These are phyloP conservation scores for Serendipita sp. DNA, from an alignment of 768 basidiomycete genomes.

Conservation along the genomic window DNA sequence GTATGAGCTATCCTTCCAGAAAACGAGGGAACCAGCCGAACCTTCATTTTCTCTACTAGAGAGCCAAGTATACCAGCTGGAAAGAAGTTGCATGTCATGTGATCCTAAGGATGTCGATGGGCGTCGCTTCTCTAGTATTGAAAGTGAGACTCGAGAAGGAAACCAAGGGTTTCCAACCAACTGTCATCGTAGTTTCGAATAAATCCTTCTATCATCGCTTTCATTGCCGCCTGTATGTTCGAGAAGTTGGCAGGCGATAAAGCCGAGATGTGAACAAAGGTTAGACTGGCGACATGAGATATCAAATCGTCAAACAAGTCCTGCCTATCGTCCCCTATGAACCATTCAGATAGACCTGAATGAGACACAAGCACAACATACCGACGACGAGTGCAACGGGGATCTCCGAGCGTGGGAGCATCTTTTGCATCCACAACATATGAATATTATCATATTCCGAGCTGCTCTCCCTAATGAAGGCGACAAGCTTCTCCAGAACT, in stretches of 20 bases:
- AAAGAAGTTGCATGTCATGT: slow-evolving; percentile 1
- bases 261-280: neutral
- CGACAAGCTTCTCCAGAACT: neutral
- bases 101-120: neutral
- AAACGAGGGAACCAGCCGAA: neutral
- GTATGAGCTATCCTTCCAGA: too few relatives aligned
- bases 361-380: neutral
- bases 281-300: neutral
- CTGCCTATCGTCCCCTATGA: neutral
- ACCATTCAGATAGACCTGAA: neutral
- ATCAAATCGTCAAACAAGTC: neutral
- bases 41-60: neutral
- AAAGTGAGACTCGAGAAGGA: neutral
- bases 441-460: neutral
- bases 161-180: neutral
- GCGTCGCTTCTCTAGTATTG: neutral
- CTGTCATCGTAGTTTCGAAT: neutral
- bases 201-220: neutral
- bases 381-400: neutral
- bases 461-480: neutral
- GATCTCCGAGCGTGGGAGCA: neutral
- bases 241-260: neutral
- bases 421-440: neutral
- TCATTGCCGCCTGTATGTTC: neutral
- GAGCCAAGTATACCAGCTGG: neutral